Evolutionary conservation across 2,329 filamentous ascomycete species (phyloP), one percentile per base, ranked within the genome.

Genomic region (Helotiales sp.): DNA sequence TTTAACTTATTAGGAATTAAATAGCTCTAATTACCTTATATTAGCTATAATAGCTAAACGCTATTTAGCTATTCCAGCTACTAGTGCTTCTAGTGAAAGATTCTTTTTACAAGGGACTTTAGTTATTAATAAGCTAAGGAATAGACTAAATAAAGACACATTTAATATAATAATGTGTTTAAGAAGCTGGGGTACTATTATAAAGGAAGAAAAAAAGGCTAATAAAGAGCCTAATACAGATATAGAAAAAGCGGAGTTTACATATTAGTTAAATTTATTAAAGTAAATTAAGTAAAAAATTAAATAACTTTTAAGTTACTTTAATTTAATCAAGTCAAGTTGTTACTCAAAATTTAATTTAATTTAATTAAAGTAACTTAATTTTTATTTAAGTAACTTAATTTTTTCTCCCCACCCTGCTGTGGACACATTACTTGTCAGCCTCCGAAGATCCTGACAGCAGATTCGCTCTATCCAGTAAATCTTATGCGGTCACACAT

Each of bases 131-230:
- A 13, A 40, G 34, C 34, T 40, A 40, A 40, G 34, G 34, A 40
- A 40, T 40, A 40, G 34, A 15, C 34, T 40, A 22, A 45, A 45
- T 47, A 47, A 47, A 47, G 45, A 47, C 20, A 47, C 45, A 47
- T 47, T 47, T 47, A 47, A 47, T 47, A 47, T 47, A 47, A 47
- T 47, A 47, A 47, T 47, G 20, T 47, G 20, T 47, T 47, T 47
- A 47, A 47, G 45, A 47, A 47, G 45, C 11, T 47, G 20, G 45
- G 45, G 45, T 10, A 47, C 45, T 47, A 47, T 47, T 47, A 24
- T 24, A 47, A 8, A 47, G 20, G 45, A 47, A n/a, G 45, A 47
- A 47, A 47, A 47, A 24, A 11, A 47, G 45, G 45, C 47, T 50
- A 50, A 50, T 50, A 50, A 50, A 50, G 22, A 50, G 47, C 47